phyloP scores from a whole-genome alignment of 495 filamentous ascomycete species.

The Immersiella caudata region DNA sequence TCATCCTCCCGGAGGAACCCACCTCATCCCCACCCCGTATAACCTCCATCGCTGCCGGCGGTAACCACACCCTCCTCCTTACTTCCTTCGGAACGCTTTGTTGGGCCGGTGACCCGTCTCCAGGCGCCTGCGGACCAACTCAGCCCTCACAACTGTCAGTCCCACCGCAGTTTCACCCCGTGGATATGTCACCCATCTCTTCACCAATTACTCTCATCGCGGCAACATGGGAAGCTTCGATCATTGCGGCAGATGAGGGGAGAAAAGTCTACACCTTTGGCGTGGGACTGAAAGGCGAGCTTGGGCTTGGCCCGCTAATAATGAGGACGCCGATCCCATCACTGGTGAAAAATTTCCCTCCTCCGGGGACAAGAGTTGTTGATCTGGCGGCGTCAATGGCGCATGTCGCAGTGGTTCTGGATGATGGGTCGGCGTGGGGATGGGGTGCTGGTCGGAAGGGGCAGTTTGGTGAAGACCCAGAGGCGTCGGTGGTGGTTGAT shows the following conservation, averaged over 20 bases:
- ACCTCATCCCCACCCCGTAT: conserved; percentile 21
- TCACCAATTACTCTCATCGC: conserved; percentile 46
- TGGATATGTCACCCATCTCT: conserved; percentile 17
- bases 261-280: conserved; percentile 64
- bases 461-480: conserved; percentile 61
- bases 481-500: conserved; percentile 51
- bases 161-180: conserved; percentile 26
- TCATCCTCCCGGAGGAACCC: conserved; percentile 43
- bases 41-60: conserved; percentile 65
- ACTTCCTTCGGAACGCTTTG: conserved; percentile 59
- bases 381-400: conserved; percentile 71
- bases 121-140: conserved; percentile 56
- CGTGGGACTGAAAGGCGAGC: conserved; percentile 67
- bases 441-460: conserved; percentile 88
- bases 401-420: conserved; percentile 73
- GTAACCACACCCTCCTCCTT: conserved; percentile 84
- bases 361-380: conserved; percentile 49
- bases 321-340: conserved; percentile 31
- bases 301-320: conserved; percentile 59
- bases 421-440: conserved; percentile 77
- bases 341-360: conserved; percentile 64
- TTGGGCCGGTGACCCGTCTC: conserved; percentile 61
- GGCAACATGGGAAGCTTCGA: conserved; percentile 76
- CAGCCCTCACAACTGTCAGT: neutral
- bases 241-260: conserved; percentile 55